Percentiles rank a stretch among this genome's conserved stretches.
phyloP scores from a whole-genome alignment of 371 early-diverging fungal species.

The Blakeslea trispora region DNA sequence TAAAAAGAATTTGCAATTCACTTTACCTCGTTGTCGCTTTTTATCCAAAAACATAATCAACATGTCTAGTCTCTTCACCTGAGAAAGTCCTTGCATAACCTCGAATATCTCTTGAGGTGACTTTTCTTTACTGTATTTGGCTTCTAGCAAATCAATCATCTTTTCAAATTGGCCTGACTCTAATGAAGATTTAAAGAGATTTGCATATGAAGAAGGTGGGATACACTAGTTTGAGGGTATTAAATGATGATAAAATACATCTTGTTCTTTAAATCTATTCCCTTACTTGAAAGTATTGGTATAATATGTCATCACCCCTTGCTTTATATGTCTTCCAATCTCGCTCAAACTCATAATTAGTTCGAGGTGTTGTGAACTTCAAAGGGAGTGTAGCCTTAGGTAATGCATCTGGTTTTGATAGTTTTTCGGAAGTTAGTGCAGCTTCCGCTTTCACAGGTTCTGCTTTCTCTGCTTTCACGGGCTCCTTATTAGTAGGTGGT shows the following conservation, averaged over 20 bases:
- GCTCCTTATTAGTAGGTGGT: neutral
- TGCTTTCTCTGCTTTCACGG: neutral
- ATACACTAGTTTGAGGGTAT: conserved; percentile 55
- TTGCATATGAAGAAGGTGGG: conserved; percentile 49
- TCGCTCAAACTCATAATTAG: conserved; percentile 75
- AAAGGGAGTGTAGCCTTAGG: conserved; percentile 5
- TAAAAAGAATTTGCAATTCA: too few relatives aligned
- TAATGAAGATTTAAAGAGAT: conserved; percentile 71
- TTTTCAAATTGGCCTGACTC: conserved; percentile 69
- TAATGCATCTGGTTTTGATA: too few relatives aligned
- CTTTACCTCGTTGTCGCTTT: conserved; percentile 57
- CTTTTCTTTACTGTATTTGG: conserved; percentile 42
- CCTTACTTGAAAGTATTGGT: conserved; percentile 70
- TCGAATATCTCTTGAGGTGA: conserved; percentile 38
- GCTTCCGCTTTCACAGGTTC: neutral
- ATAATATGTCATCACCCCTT: conserved; percentile 54
- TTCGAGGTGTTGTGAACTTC: conserved; percentile 46
- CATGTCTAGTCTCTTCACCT: conserved; percentile 69
- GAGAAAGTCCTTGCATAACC: conserved; percentile 49
- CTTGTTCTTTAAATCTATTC: neutral
- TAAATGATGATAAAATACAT: too few relatives aligned
- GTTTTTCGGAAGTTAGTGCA: neutral
- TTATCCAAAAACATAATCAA: conserved; percentile 64
- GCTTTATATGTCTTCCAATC: conserved; percentile 70
- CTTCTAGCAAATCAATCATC: conserved; percentile 57